Conservation (phyloP, 2,329 filamentous ascomycete species). For the Sclerotinia glacialis region DNA sequence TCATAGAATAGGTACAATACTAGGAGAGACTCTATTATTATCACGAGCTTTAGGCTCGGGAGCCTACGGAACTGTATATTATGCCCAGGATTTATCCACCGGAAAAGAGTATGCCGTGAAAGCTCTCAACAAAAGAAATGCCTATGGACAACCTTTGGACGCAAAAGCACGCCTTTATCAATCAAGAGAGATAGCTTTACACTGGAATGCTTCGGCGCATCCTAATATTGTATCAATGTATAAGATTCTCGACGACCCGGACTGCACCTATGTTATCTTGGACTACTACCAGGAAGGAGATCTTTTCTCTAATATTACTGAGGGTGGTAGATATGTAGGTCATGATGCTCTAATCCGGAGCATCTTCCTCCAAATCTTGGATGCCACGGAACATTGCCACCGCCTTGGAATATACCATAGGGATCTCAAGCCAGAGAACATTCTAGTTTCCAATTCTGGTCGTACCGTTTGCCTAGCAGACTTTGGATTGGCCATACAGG, state of each 20-base stretch:
- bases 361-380: slow-evolving; percentile 91
- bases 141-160: slow-evolving; percentile 69
- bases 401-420: slow-evolving; percentile 91
- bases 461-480: slow-evolving; percentile 93
- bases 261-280: slow-evolving; percentile 94
- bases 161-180: slow-evolving; percentile 85
- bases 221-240: slow-evolving; percentile 90
- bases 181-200: slow-evolving; percentile 85
- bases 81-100: slow-evolving; percentile 72
- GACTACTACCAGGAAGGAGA: slow-evolving; percentile 98
- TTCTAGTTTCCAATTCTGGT: slow-evolving; percentile 84
- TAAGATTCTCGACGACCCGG: slow-evolving; percentile 85
- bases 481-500: slow-evolving; percentile 90
- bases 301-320: slow-evolving; percentile 95
- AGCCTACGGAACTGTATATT: slow-evolving; percentile 95
- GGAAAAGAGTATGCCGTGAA: slow-evolving; percentile 88
- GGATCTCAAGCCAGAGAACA: slow-evolving; percentile 97
- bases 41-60: slow-evolving; percentile 85
- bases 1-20: slow-evolving; percentile 77
- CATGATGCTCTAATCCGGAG: slow-evolving; percentile 84
- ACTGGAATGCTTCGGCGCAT: slow-evolving; percentile 85
- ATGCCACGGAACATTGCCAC: slow-evolving; percentile 96
- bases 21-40: slow-evolving; percentile 68
- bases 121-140: slow-evolving; percentile 87
- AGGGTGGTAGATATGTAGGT: slow-evolving; percentile 87